A percentile compares a stretch with the other conserved stretches of the same genome.
Evolutionary conservation across 73 alveolate species (phyloP).

Genomic region (Tetrahymena malaccensis): DNA sequence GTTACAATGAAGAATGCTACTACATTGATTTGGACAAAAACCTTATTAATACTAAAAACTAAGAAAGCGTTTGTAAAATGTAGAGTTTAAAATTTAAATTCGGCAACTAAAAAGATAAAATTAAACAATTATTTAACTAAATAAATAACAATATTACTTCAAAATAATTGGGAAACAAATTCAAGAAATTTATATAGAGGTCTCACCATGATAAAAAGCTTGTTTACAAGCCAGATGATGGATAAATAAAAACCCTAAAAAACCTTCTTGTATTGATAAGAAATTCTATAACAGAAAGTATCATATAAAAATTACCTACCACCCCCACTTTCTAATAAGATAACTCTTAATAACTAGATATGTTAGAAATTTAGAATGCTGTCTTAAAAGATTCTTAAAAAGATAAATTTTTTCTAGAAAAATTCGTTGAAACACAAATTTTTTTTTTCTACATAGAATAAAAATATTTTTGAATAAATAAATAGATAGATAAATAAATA

Average conservation of each 20-base stretch:
- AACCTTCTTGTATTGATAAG: not conserved
- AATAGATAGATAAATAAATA: too few species aligned
- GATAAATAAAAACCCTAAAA: not conserved
- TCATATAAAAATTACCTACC: not conserved
- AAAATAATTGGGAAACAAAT: not conserved
- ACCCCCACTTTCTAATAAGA: not conserved
- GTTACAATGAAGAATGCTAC: not conserved
- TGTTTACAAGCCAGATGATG: not conserved
- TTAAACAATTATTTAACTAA: not conserved
- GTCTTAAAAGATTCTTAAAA: not conserved
- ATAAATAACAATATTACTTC: not conserved
- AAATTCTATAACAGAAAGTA: not conserved
- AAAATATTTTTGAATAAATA: not conserved
- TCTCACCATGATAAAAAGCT: not conserved
- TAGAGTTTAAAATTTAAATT: not conserved
- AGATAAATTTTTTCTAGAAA: not conserved
- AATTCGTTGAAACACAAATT: not conserved
- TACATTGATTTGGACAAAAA: not conserved
- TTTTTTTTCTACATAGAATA: not conserved
- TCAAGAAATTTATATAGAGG: not conserved
- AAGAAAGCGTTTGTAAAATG: not conserved
- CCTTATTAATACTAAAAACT: not conserved
- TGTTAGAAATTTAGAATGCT: not conserved
- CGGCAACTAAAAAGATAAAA: not conserved
- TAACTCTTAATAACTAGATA: not conserved